Evolutionary conservation across 2,329 filamentous ascomycete genomes (phyloP).

Genomic region (Botrytis tulipae): DNA sequence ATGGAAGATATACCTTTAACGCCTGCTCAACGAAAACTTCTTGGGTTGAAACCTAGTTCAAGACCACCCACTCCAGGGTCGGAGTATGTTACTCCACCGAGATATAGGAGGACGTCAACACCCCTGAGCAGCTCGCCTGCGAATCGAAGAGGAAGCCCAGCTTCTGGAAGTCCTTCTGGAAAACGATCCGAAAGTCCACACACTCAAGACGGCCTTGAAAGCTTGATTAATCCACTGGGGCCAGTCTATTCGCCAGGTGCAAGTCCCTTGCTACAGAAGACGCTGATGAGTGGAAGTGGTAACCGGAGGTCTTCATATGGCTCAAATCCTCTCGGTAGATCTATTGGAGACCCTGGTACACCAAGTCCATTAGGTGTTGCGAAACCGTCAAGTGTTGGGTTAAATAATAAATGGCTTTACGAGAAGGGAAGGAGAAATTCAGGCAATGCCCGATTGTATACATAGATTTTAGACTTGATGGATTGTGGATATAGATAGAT

Average conservation of each 20-base stretch:
- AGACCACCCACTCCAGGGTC: slow-evolving; percentile 64
- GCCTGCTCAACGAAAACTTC: slow-evolving; percentile 77
- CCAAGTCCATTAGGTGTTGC: slow-evolving; percentile 63
- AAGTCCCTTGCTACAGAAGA: slow-evolving; percentile 67
- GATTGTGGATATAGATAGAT: slow-evolving; percentile 36
- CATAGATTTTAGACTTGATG: slow-evolving; percentile 25
- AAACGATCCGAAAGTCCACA: slow-evolving; percentile 11
- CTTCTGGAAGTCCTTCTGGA: slow-evolving; percentile 31
- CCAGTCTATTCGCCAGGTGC: slow-evolving; percentile 52
- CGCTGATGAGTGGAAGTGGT: slow-evolving; percentile 49
- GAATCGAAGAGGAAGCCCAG: slow-evolving; percentile 55
- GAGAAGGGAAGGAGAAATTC: slow-evolving; percentile 63
- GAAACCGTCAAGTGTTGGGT: slow-evolving; percentile 69
- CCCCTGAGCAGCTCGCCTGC: slow-evolving; percentile 57
- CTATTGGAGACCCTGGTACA: slow-evolving; percentile 48
- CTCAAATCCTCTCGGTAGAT: slow-evolving; percentile 53
- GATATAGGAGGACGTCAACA: slow-evolving; percentile 74
- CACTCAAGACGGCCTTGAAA: slow-evolving; percentile 7
- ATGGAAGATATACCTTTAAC: slow-evolving; percentile 89
- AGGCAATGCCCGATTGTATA: slow-evolving; percentile 34
- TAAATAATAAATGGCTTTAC: slow-evolving; percentile 96
- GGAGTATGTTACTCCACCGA: slow-evolving; percentile 79
- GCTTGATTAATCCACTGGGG: slow-evolving; percentile 36
- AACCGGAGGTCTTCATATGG: slow-evolving; percentile 63
- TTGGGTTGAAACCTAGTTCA: slow-evolving; percentile 72